These are phyloP conservation scores for Trypanosomatidae sp. DNA, from an alignment of 208 protist species.

Conservation along the genomic window DNA sequence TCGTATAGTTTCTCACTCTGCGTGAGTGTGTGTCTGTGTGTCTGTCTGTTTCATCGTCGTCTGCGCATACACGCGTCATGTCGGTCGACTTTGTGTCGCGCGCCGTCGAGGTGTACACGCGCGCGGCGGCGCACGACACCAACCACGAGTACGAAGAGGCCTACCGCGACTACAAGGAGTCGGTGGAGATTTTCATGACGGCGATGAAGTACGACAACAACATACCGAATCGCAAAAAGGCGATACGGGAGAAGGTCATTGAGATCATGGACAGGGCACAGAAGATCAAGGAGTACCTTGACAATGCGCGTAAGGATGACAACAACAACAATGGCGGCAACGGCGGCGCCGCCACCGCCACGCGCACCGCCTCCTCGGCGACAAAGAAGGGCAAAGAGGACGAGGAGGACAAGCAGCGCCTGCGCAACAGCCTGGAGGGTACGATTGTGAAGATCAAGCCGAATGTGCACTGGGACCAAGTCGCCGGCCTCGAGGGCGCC, in stretches of 20 bases:
- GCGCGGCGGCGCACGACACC: constrained; percentile 83
- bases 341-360: constrained; percentile 13
- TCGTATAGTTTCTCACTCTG: not conserved
- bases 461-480: constrained; percentile 83
- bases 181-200: constrained; percentile 91
- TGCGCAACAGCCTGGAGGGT: constrained; percentile 66
- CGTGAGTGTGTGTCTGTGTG: not conserved
- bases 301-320: constrained; percentile 65
- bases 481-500: constrained; percentile 82
- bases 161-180: constrained; percentile 88
- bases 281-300: constrained; percentile 91
- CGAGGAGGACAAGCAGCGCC: constrained; percentile 85
- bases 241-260: constrained; percentile 80
- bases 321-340: constrained; percentile 1
- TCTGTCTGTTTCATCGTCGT: constrained; percentile 5
- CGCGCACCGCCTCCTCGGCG: constrained; percentile 35
- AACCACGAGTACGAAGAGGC: constrained; percentile 91
- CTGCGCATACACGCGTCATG: constrained; percentile 11
- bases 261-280: constrained; percentile 93
- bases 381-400: constrained; percentile 87
- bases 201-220: constrained; percentile 93
- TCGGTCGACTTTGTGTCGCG: constrained; percentile 90
- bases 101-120: constrained; percentile 90
- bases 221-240: constrained; percentile 89
- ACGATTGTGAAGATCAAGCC: constrained; percentile 72